These are phyloP conservation scores for Epicoccum nigrum DNA, from an alignment of 2,329 filamentous ascomycete species.

Conservation along the genomic window DNA sequence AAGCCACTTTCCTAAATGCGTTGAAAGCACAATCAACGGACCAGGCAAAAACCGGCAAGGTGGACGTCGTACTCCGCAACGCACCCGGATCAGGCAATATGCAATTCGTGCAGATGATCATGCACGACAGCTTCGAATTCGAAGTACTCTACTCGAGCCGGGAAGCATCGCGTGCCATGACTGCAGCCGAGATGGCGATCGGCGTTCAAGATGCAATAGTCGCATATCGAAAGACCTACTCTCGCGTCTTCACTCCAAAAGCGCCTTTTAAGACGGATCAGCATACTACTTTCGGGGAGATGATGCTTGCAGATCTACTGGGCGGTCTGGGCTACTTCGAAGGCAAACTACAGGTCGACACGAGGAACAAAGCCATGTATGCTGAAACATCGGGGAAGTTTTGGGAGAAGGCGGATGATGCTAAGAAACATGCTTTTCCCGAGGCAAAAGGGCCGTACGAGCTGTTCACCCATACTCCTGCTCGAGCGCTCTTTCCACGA, in stretches of 20 bases:
- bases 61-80: conserved; percentile 62
- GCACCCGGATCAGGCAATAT: conserved; percentile 73
- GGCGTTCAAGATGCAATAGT: conserved; percentile 68
- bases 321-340: conserved; percentile 94
- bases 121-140: conserved; percentile 85
- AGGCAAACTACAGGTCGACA: conserved; percentile 82
- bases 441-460: conserved; percentile 80
- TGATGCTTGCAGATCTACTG: conserved; percentile 88
- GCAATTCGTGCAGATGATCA: conserved; percentile 87
- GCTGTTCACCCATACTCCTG: conserved; percentile 87
- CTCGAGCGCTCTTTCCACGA: conserved; percentile 89
- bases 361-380: conserved; percentile 85
- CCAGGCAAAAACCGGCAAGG: conserved; percentile 17
- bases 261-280: conserved; percentile 75
- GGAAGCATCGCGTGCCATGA: conserved; percentile 63
- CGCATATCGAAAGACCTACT: conserved; percentile 75
- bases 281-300: conserved; percentile 78
- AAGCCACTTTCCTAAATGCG: conserved; percentile 62
- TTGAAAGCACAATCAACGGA: conserved; percentile 64
- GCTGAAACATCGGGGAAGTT: conserved; percentile 92
- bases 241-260: conserved; percentile 70
- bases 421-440: conserved; percentile 70
- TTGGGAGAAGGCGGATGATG: conserved; percentile 86
- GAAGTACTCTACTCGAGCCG: conserved; percentile 86
- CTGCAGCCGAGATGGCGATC: conserved; percentile 67